Conservation (phyloP, 495 filamentous ascomycete species). For the Talaromyces proteolyticus region DNA sequence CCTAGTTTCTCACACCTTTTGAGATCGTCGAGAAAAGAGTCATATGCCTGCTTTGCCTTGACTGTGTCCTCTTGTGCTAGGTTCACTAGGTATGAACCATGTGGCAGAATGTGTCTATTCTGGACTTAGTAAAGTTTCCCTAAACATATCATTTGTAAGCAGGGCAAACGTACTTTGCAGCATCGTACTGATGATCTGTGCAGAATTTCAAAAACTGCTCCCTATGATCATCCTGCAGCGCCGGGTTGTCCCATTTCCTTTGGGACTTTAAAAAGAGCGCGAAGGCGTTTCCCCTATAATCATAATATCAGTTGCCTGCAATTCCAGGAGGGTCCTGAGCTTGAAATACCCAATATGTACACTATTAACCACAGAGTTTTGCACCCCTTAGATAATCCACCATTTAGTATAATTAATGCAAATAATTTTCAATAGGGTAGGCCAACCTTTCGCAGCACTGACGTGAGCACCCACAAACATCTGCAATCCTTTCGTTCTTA, state of each 20-base stretch:
- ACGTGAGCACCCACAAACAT: conserved; percentile 93
- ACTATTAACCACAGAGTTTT: conserved; percentile 79
- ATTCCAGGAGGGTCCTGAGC: neutral
- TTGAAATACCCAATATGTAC: conserved; percentile 58
- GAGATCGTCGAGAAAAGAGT: conserved; percentile 82
- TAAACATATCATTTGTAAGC: neutral
- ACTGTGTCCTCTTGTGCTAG: conserved; percentile 74
- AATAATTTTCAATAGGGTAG: neutral
- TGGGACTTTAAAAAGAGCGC: conserved; percentile 95
- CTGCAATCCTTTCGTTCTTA: conserved; percentile 61
- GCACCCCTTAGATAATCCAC: conserved; percentile 54
- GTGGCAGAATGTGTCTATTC: conserved; percentile 68
- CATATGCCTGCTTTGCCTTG: conserved; percentile 83
- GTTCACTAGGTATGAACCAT: conserved; percentile 95
- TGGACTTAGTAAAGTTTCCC: neutral
- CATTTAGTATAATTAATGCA: neutral
- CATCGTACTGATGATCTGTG: conserved; percentile 66
- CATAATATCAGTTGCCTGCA: conserved; percentile 3
- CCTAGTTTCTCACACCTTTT: conserved; percentile 81
- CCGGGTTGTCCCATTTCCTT: conserved; percentile 87
- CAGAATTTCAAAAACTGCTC: conserved; percentile 63
- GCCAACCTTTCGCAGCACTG: conserved; percentile 73
- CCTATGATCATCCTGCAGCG: conserved; percentile 59
- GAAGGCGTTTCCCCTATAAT: conserved; percentile 75
- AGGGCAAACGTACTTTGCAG: conserved; percentile 37